Percentiles rank a stretch among this genome's conserved stretches.
These are phyloP conservation scores for Saururus chinensis DNA, from an alignment of 164 flowering plant genomes.

Conservation along the genomic window DNA sequence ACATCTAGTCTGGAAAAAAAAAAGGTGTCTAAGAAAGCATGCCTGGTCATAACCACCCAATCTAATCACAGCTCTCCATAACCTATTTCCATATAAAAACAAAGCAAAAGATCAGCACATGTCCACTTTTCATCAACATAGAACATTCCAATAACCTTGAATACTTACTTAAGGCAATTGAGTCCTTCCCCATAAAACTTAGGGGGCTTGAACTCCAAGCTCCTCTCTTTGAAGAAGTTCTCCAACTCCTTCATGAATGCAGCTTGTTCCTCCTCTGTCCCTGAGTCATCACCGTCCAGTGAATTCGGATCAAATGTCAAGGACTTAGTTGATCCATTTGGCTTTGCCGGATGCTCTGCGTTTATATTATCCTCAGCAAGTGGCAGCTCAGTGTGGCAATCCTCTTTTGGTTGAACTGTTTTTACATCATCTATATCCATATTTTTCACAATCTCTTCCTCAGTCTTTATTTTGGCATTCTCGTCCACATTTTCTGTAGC, in stretches of 20 bases:
- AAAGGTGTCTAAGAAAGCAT: not conserved
- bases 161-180: conserved; percentile 77
- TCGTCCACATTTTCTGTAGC: not conserved
- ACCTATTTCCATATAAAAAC: conserved; percentile 27
- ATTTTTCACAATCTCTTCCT: not conserved
- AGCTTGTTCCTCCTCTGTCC: conserved; percentile 72
- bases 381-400: not conserved
- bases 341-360: not conserved
- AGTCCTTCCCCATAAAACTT: conserved; percentile 82
- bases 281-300: conserved; percentile 50
- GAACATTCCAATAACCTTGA: too few species aligned
- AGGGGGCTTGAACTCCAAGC: conserved; percentile 85
- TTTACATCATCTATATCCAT: not conserved
- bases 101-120: conserved; percentile 5
- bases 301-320: not conserved
- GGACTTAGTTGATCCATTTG: not conserved
- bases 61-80: conserved; percentile 80
- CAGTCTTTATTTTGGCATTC: not conserved
- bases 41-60: conserved; percentile 96
- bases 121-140: not conserved
- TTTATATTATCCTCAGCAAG: not conserved
- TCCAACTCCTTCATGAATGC: conserved; percentile 71
- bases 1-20: not conserved
- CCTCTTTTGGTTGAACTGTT: not conserved
- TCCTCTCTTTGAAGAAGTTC: conserved; percentile 52